Evolutionary conservation across 2,329 filamentous ascomycete species (phyloP), one percentile per base, ranked within the genome.

Genomic region (Aspergillus pseudotamarii): DNA sequence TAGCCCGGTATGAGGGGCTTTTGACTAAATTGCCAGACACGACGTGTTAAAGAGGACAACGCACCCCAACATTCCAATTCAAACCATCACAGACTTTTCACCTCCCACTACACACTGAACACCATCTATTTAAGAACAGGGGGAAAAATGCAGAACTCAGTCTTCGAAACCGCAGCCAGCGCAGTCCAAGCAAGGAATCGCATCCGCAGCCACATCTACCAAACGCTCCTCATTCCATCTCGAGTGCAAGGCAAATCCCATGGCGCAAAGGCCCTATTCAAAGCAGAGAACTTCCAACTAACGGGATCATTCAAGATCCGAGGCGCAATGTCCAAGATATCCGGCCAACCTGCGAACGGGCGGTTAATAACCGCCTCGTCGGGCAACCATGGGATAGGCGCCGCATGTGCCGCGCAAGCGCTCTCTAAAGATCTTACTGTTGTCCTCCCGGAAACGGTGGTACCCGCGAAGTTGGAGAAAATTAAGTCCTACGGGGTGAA

Each of bases 191-290:
- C 57, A 8, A 12, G 57, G 45, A 41, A 38, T 19, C 57, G 57
- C 57, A 59, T 59, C n/a, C 57, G 32, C 57, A 28, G 50, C 12
- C 57, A 59, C 57, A 51, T 59, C 57, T 51, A 59, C 45, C 45
- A 59, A 30, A 59, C 57, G 19, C 32, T 45, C 8, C 57, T 59
- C 43, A 51, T 59, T 12, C 57, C 43, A 26, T 16, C 57, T 45
- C 6, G 57, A 23, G 30, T 4, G n/a, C 30, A 59, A 32, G 48
- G 48, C 14, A 51, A 51, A n/a, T 16, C 14, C 48, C 19, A 30
- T 4, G 16, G 16, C 8, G n/a, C 43, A 10, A 51, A 28, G 1
- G 45, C 51, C 3, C 57, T 59, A 19, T 51, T 59, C 57, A 59
- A 59, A 41, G 57, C 45, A 3, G 57, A 59, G 16, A 59, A 59